These are phyloP conservation scores for Fusarium transvaalense DNA, from an alignment of 2,329 filamentous ascomycete species.

Conservation along the genomic window DNA sequence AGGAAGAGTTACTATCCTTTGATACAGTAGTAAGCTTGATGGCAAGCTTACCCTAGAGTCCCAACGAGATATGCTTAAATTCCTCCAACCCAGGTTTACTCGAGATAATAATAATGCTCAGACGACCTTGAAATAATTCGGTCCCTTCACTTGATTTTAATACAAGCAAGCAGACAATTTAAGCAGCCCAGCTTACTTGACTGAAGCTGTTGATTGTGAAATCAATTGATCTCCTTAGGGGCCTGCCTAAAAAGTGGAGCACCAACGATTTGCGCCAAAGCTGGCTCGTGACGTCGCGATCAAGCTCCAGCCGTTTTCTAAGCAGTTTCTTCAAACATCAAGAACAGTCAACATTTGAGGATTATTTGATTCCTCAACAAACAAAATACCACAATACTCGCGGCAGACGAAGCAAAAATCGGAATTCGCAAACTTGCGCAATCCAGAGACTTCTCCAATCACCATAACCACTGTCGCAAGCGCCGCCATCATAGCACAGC, in stretches of 20 bases:
- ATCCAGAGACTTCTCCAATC: not conserved
- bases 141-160: not conserved
- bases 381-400: not conserved
- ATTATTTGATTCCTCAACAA: not conserved
- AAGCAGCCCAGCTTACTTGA: not conserved
- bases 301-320: conserved; percentile 7
- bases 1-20: not conserved
- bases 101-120: not conserved
- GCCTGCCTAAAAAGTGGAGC: conserved; percentile 18
- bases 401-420: not conserved
- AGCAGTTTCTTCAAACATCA: conserved; percentile 9
- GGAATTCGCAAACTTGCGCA: not conserved
- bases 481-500: not conserved
- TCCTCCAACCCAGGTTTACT: not conserved
- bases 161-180: not conserved
- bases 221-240: not conserved
- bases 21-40: not conserved
- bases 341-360: not conserved
- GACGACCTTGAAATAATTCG: not conserved
- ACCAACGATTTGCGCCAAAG: not conserved
- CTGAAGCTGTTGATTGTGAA: not conserved
- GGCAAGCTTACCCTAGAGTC: not conserved
- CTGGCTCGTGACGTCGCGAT: conserved; percentile 25
- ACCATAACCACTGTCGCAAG: conserved; percentile 1
- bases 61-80: not conserved